Evolutionary conservation across 2,329 filamentous ascomycete species (phyloP), one percentile per base, ranked within the genome.

Genomic region (Amauroascus niger): DNA sequence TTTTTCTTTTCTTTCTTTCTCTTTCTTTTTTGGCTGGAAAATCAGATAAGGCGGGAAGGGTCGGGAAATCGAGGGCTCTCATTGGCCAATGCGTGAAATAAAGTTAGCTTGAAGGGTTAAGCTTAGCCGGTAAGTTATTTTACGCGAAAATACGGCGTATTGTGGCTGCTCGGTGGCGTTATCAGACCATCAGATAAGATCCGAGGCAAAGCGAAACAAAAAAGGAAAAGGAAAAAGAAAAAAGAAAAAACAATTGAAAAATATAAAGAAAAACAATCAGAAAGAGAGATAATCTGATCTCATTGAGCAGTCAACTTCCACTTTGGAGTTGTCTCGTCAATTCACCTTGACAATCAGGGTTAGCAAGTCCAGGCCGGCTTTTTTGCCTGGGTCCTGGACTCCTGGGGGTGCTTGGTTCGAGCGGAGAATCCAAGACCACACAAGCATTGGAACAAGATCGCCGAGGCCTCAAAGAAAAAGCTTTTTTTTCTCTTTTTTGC

Each of bases 101-200:
- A 35, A 35, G 30, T 35, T 35, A 20, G n/a, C 8, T 48, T 6
- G 37, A 20, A 24, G n/a, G 30, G 16, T 32, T 37, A 32, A 45
- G 41, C 41, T 37, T 48, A 48, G 46, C 46, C 26, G 46, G 30
- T n/a, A n/a, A n/a, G n/a, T 48, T 37, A 39, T 40, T 7, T 49
- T 49, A 46, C 47, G 47, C 14, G 47, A 26, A 49, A 47, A 39
- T 40, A 26, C 33, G 16, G 22, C 47, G 47, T 39, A 40, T 40
- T 20, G 28, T 40, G 43, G 26, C n/a, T n/a, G n/a, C 43, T 16
- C 43, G 1, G 4, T 2, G 6, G n/a, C 26, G n/a, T 46, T 46
- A 46, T 49, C 47, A 11, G 28, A n/a, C 4, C 14, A 49, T 49
- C 47, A 26, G 47, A 49, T 49, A 49, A 49, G 47, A 49, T 49